Evolutionary conservation across 257 asterid species (phyloP), one percentile per base, ranked within the genome.

Genomic region (Anisodus acutangulus): DNA sequence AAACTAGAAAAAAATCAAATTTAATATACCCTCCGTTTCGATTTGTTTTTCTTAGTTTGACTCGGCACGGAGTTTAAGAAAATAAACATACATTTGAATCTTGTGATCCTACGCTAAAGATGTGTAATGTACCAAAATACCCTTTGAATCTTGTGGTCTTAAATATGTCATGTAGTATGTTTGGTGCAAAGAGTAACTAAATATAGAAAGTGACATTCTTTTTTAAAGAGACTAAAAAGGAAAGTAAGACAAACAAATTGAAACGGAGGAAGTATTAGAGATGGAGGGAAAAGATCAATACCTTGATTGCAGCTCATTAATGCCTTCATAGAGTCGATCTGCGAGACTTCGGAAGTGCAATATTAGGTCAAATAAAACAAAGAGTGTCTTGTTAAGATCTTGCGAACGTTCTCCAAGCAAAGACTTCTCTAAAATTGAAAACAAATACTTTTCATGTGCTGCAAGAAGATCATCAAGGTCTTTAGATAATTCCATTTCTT

Each of bases 261-360:
- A 4, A 41, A 41, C 45, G 0, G 35, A 31, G 35, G 45, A 6
- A 41, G 45, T 41, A 41, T 41, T 68, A 58, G 69, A 74, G 81
- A 41, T 62, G 6, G 53, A 72, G 59, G 82, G 53, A 59, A 45
- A 90, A 85, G 83, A 53, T 31, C 13, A 59, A 72, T 88, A 96
- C 99, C 98, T 97, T 79, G 98, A 94, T 86, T 92, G 97, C 92
- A 97, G 87, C 88, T 97, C 99, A 83, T 86, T 84, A 80, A 95
- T 93, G 90, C 97, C 98, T 92, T 97, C 99, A 86, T 95, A 93
- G 59, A 97, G 91, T 85, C 98, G 89, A 89, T 97, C 99, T 54
- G 95, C 98, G 59, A 90, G 95, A 82, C 98, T 97, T 57, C 91
- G 95, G 85, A 93, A 97, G 83, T 91, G 92, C 88, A 94, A 76